These are phyloP conservation scores for Sclerotinia subarctica DNA, from an alignment of 2,329 filamentous ascomycete species.

Conservation along the genomic window DNA sequence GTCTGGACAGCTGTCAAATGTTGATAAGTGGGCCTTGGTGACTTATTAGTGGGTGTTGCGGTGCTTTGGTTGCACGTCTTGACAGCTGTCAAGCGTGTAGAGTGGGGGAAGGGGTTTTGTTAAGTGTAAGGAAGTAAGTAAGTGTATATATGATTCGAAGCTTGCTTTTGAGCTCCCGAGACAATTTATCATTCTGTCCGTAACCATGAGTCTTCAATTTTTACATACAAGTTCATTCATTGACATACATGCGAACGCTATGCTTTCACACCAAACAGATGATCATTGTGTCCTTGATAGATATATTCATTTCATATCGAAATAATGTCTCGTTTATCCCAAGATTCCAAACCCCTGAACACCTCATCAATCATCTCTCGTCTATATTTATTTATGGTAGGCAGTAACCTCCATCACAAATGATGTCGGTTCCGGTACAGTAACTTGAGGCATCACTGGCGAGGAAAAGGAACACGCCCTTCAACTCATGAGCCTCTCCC, in stretches of 20 bases:
- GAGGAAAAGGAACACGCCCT: slow-evolving; percentile 78
- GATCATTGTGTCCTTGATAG: background rate
- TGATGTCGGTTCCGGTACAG: slow-evolving; percentile 70
- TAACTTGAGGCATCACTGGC: slow-evolving; percentile 80
- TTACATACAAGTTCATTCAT: background rate
- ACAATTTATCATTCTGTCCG: background rate
- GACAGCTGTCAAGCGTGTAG: slow-evolving; percentile 6
- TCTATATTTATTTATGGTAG: slow-evolving; percentile 10
- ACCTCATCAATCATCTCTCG: slow-evolving; percentile 11
- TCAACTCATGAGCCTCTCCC: slow-evolving; percentile 70
- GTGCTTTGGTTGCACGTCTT: background rate
- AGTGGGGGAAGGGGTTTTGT: too few species aligned
- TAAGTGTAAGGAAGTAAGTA: too few species aligned
- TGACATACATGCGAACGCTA: fast-evolving
- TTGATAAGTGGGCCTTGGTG: too few species aligned
- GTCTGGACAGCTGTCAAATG: too few species aligned
- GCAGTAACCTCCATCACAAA: slow-evolving; percentile 54
- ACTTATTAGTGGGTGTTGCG: too few species aligned
- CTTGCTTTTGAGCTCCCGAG: background rate
- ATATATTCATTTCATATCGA: background rate
- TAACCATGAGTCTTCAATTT: background rate
- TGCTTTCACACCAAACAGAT: background rate
- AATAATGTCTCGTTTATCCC: background rate
- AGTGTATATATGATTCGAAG: background rate
- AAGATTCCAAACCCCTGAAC: slow-evolving; percentile 4